Evolutionary conservation across 805 yeast genomes (phyloP).

Genomic region (Ogataea nitratoaversa): DNA sequence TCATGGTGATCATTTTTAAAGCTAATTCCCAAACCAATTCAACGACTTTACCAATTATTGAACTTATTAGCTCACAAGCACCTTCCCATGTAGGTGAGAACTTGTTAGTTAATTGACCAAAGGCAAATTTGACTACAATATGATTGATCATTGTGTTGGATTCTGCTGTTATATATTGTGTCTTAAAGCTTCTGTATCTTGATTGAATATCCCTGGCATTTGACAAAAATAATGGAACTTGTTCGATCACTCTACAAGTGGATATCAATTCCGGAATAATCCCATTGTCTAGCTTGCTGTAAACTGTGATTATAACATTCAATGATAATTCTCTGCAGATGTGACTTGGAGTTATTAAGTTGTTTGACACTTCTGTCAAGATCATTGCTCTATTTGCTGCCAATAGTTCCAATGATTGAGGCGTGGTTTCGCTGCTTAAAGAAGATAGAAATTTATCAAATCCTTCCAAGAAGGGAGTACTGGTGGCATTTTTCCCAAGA

Average conservation of each 20-base stretch:
- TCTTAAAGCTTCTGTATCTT: conserved; percentile 58
- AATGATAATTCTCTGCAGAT: conserved; percentile 44
- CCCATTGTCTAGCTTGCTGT: conserved; percentile 24
- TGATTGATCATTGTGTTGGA: conserved; percentile 23
- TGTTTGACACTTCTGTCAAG: conserved; percentile 25
- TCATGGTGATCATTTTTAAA: conserved; percentile 29
- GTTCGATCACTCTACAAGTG: conserved; percentile 61
- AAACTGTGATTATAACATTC: conserved; percentile 39
- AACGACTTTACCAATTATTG: conserved; percentile 38
- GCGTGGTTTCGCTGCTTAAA: background rate
- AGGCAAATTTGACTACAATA: conserved; percentile 43
- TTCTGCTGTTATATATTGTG: conserved; percentile 32
- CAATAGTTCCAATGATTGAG: conserved; percentile 13
- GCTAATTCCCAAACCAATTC: conserved; percentile 54
- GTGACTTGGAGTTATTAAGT: conserved; percentile 47
- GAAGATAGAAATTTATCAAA: conserved; percentile 25
- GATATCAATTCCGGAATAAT: conserved; percentile 19
- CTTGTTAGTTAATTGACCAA: conserved; percentile 69
- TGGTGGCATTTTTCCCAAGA: conserved; percentile 28
- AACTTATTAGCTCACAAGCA: conserved; percentile 56
- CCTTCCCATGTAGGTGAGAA: conserved; percentile 88
- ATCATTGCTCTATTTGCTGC: conserved; percentile 10
- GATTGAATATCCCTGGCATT: conserved; percentile 72
- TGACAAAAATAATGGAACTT: conserved; percentile 62
- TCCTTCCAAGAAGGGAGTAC: conserved; percentile 37